Base-by-base conservation (phyloP, 768 basidiomycete species). In the Agaricus bisporus region DNA sequence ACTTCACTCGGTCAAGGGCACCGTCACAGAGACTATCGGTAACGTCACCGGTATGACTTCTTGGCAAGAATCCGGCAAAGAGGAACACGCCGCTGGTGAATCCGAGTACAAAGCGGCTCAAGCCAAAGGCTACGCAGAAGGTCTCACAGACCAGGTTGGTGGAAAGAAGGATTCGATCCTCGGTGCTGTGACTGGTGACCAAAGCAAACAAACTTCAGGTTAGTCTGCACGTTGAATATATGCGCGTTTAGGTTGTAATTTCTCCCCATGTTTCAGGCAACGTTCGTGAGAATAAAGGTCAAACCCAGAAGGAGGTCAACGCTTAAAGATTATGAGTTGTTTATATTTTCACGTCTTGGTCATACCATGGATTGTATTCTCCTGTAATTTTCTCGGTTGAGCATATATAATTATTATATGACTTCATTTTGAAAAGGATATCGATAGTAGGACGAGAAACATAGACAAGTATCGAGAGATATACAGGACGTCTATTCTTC, bases 151-250 rank as follows among this genome's bases (percentile, higher is more conserved):
- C 56, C 72, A 77, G 35, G 11, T 79, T 14, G 56, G 36, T 2
- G 80, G 79, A 41, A 76, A 75, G 67, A 75, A 75, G 54, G 76
- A 80, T 61, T 56, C 70, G 11, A 58, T 81, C 39, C 65, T 78
- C n/a, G 81, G 80, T 9, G 75, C 79, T 9, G 58, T 81, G 32
- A 78, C 70, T 12, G 78, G 79, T 12, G 79, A 82, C 58, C 72
- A 71, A 59, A 7, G 58, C 2, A 74, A 80, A 61, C 68, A 81
- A 57, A 52, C 64, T 29, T 49, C 64, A 43, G 78, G 80, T 77
- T 36, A 42, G 68, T 59, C 20, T 4, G 47, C 28, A 39, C 20
- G 18, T 11, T 2, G 4, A 22, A 2, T 22, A 22, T 2, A 22
- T 22, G 22, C 22, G 22, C 22, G 22, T 22, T 22, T 22, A 22